These are phyloP conservation scores for Malus sieversii DNA, from an alignment of 306 rosid species.

Conservation along the genomic window DNA sequence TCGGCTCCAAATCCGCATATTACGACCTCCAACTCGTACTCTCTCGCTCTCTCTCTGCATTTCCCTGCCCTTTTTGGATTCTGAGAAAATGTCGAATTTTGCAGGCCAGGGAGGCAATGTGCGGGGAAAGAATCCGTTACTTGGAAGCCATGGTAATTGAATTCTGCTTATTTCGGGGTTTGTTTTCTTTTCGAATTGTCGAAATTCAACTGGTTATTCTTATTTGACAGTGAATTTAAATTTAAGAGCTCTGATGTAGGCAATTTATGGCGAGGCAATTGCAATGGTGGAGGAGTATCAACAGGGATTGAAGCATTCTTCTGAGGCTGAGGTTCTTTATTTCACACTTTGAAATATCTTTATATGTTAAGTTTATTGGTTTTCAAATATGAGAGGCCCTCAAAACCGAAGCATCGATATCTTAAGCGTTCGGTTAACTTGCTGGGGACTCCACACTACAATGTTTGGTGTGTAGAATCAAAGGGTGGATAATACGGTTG, in stretches of 20 bases:
- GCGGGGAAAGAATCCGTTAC: slow-evolving; percentile 75
- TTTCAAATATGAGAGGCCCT: neutral
- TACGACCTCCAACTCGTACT: slow-evolving; percentile 73
- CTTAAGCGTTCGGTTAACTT: neutral
- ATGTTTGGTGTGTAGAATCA: neutral
- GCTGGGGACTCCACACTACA: neutral
- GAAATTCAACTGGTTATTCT: neutral
- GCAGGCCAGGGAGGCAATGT: slow-evolving; percentile 99
- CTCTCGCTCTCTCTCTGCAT: slow-evolving; percentile 1
- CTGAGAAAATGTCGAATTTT: slow-evolving; percentile 13
- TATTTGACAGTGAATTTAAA: neutral
- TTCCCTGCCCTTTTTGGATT: neutral
- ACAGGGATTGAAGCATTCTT: slow-evolving; percentile 64
- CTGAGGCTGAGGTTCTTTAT: slow-evolving; percentile 46
- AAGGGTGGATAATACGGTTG: neutral
- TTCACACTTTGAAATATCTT: neutral
- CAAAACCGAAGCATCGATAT: neutral
- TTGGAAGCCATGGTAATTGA: slow-evolving; percentile 68
- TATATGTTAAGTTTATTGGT: neutral
- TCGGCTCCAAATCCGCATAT: slow-evolving; percentile 69
- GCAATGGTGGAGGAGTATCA: slow-evolving; percentile 91
- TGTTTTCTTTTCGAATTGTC: neutral
- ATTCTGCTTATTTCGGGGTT: neutral
- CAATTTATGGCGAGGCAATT: slow-evolving; percentile 72
- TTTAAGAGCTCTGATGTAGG: slow-evolving; percentile 38